Evolutionary conservation across 495 filamentous ascomycete genomes (phyloP), one percentile per base, ranked within the genome.

Genomic region (Podospora fimiseda): DNA sequence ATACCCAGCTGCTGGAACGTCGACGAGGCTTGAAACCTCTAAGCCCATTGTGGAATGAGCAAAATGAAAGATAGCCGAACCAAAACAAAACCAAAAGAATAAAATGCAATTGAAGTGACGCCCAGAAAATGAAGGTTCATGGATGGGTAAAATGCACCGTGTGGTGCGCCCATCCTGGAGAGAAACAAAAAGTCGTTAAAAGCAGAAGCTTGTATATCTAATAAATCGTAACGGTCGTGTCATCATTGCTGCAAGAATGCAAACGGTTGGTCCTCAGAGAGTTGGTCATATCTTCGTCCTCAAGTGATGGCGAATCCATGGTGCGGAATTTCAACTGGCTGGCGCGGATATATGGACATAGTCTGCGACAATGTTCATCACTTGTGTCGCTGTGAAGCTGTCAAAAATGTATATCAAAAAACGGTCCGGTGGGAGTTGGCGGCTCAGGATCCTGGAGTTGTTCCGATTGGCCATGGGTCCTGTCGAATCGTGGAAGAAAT

Each of bases 341-440:
- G 19, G 42, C 52, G 52, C 56, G 58, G 52, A 59, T 36, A 24
- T n/a, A n/a, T n/a, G 61, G 61, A 60, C 66, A 66, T 67, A 57
- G 58, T 51, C 50, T 48, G 55, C 54, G 54, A 53, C 41, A n/a
- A 23, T 43, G 22, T 56, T 37, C 51, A 52, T 51, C 55, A 48
- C 52, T 53, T 55, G 21, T 62, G 44, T 58, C 59, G 67, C 63
- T 64, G 74, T 71, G 73, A 77, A 77, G 74, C 74, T 70, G 62
- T 61, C 66, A 72, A 68, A 68, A 59, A 74, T 48, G 70, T 74
- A 74, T 73, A 63, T 66, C 53, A 63, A 44, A 58, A 58, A 53
- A 59, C 9, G 44, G 43, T 52, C 49, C 44, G 50, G 49, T 37
- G n/a, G 36, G 50, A 19, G 33, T 40, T 42, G 51, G 41, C 44